Evolutionary conservation across 768 basidiomycete species (phyloP), one percentile per base, ranked within the genome.

Genomic region (Lentinula guzmanii): DNA sequence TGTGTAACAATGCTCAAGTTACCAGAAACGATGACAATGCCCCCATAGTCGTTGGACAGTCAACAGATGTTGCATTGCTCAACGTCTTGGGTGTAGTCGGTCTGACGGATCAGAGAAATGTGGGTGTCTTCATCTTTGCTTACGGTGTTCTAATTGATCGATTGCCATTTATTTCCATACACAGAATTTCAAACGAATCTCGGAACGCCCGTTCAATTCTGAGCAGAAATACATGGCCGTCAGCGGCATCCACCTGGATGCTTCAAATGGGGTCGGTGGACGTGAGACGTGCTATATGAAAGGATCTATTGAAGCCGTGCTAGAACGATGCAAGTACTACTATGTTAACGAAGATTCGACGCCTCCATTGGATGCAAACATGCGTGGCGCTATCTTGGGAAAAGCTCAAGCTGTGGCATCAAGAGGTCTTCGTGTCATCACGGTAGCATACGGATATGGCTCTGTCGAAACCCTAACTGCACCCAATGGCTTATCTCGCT

Each of bases 201-300:
- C 82, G 9, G 95, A 98, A 70, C 82, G 86, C 52, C 86, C 95
- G 0, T 98, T 98, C 82, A 93, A 83, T 72, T 98, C 96, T 16
- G 95, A 98, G 64, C 83, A 86, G 61, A 98, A 98, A 72, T 93
- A 82, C 72, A 97, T 98, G 92, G 90, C 90, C 13, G 86, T 98
- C 63, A 88, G 86, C 55, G 95, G 95, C 10, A 72, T 83, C 9
- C 85, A 92, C 68, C 73, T 72, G 39, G 77, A 81, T 24, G 63
- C 72, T 15, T 61, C 62, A 16, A 76, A 71, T 48, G 74, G 72
- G 33, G 65, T 70, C 5, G 71, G 73, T 16, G 69, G 77, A 5
- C 80, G 86, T 11, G 94, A 96, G 69, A 84, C 90, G 72, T 90
- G 89, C 71, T 96, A 95, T 76, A 84, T 94, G 70, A 95, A 95